Conservation (phyloP, 2,329 filamentous ascomycete genomes). For the Claviceps digitariae region DNA sequence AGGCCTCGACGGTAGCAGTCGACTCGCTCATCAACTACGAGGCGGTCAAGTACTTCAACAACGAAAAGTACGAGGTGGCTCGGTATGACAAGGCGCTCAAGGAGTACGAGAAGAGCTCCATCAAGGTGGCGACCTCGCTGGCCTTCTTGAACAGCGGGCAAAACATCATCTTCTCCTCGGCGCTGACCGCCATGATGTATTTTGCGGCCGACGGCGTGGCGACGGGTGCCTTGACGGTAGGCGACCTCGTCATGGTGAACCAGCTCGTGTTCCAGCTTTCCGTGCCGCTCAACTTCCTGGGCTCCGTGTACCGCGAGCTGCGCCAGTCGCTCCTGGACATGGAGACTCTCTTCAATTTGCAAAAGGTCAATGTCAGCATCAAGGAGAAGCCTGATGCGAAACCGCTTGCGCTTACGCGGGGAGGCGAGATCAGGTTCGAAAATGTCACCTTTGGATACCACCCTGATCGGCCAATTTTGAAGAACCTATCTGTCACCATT, state of each 20-base stretch:
- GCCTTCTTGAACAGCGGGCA: constrained; percentile 90
- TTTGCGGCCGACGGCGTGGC: constrained; percentile 84
- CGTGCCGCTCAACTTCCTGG: constrained; percentile 91
- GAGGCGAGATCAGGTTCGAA: constrained; percentile 86
- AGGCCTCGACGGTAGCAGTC: constrained; percentile 84
- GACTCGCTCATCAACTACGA: constrained; percentile 98
- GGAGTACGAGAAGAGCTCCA: constrained; percentile 83
- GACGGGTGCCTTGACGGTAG: constrained; percentile 68
- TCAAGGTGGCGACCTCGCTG: constrained; percentile 90
- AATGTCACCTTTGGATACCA: constrained; percentile 93
- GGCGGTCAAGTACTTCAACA: constrained; percentile 99
- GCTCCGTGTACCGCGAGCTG: constrained; percentile 93
- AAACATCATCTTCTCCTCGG: constrained; percentile 91
- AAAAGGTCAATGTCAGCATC: constrained; percentile 88
- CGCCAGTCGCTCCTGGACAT: constrained; percentile 92
- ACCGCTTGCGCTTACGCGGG: constrained; percentile 55
- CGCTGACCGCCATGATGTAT: constrained; percentile 96
- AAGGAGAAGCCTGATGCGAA: constrained; percentile 64
- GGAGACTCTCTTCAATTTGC: constrained; percentile 95
- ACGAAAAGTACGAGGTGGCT: constrained; percentile 85
- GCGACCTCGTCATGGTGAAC: constrained; percentile 97
- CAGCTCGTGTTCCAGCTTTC: constrained; percentile 97
- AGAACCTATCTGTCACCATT: constrained; percentile 74
- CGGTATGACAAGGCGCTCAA: constrained; percentile 80
- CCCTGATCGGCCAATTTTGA: constrained; percentile 72